phyloP scores from a whole-genome alignment of 352 stramenopile species.

The Phytophthora niederhauseri region DNA sequence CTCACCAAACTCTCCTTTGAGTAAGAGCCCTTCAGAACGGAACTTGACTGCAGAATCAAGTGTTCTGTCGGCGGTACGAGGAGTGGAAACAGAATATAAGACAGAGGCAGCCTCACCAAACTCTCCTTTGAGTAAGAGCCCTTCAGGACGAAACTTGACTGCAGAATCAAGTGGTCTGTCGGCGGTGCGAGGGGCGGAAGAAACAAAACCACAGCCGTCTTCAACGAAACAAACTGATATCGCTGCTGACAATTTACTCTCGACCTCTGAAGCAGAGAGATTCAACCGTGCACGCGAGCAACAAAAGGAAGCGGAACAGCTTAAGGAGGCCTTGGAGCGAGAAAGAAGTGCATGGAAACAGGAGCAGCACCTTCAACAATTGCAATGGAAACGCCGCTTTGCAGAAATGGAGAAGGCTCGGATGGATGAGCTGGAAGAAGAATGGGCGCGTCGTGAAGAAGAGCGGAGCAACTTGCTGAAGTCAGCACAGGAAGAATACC shows the following conservation, averaged over 20 bases:
- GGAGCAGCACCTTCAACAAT: constrained; percentile 53
- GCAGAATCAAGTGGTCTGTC: constrained; percentile 15
- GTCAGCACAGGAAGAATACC: constrained; percentile 67
- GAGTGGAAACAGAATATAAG: constrained; percentile 18
- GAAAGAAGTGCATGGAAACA: constrained; percentile 52
- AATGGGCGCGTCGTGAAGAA: constrained; percentile 81
- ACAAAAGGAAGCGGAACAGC: constrained; percentile 27
- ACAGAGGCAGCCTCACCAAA: background rate
- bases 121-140: background rate
- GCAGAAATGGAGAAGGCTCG: constrained; percentile 60
- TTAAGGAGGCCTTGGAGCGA: constrained; percentile 43
- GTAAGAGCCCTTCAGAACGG: background rate
- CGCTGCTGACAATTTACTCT: background rate
- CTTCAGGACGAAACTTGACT: background rate
- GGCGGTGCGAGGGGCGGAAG: constrained; percentile 23
- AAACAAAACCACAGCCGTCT: constrained; percentile 8
- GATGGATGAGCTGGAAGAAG: constrained; percentile 81
- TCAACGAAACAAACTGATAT: constrained; percentile 1
- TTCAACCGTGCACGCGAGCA: constrained; percentile 1
- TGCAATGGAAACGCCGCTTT: constrained; percentile 61
- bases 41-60: constrained; percentile 5
- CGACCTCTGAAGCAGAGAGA: constrained; percentile 11
- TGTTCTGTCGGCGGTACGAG: constrained; percentile 16
- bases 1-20: background rate
- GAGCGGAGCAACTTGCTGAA: constrained; percentile 64